These are phyloP conservation scores for Cyberlindnera euphorbiiphila DNA, from an alignment of 805 yeast species.

Conservation along the genomic window DNA sequence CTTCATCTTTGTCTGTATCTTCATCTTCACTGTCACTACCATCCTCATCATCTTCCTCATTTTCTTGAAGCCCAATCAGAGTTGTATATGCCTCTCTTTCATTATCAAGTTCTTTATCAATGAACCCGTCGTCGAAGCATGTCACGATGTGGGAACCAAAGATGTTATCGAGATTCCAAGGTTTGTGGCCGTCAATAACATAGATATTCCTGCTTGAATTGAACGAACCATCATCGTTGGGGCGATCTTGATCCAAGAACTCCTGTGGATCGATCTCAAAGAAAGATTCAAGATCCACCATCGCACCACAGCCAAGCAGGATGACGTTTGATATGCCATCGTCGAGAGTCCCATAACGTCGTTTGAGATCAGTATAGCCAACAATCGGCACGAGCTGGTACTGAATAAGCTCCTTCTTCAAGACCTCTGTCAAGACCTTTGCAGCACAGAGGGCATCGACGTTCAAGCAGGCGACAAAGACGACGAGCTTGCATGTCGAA, in stretches of 20 bases:
- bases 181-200: slow-evolving; percentile 87
- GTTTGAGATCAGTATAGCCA: slow-evolving; percentile 77
- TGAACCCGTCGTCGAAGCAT: slow-evolving; percentile 85
- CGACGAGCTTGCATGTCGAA: slow-evolving; percentile 75
- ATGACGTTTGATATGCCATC: slow-evolving; percentile 71
- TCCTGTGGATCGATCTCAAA: slow-evolving; percentile 59
- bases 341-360: slow-evolving; percentile 62
- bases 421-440: slow-evolving; percentile 61
- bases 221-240: slow-evolving; percentile 28
- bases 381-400: slow-evolving; percentile 89
- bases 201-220: slow-evolving; percentile 58
- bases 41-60: slow-evolving; percentile 34
- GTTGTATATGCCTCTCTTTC: slow-evolving; percentile 62
- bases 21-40: slow-evolving; percentile 32
- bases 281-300: slow-evolving; percentile 77
- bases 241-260: slow-evolving; percentile 33
- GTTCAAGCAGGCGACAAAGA: slow-evolving; percentile 86
- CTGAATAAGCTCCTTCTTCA: slow-evolving; percentile 80
- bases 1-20: slow-evolving; percentile 29
- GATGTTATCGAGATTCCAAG: slow-evolving; percentile 93
- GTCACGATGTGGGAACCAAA: slow-evolving; percentile 75
- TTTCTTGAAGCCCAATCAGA: slow-evolving; percentile 41
- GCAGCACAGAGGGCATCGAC: slow-evolving; percentile 92
- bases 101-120: slow-evolving; percentile 51
- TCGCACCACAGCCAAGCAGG: slow-evolving; percentile 89